Evolutionary conservation across 2,329 filamentous ascomycete species (phyloP).

Genomic region (Ophiognomonia clavigignenti-juglandacearum): DNA sequence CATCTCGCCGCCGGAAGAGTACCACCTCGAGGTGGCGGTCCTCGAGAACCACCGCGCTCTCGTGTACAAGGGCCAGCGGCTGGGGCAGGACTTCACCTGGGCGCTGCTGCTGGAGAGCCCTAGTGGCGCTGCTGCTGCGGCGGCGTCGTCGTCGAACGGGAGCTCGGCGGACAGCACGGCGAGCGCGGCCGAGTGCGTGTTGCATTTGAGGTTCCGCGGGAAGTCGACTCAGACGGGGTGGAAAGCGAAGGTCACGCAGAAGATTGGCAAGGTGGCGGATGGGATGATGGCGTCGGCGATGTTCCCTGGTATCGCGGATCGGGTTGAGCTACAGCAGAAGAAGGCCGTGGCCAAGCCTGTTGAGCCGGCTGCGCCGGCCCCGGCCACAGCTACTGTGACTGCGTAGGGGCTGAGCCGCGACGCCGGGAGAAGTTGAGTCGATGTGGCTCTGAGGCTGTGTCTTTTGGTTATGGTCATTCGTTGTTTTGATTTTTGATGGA

Average conservation of each 20-base stretch:
- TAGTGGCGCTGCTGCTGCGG: neutral
- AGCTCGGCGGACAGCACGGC: slow-evolving; percentile 3
- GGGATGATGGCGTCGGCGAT: slow-evolving; percentile 8
- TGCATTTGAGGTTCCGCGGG: slow-evolving; percentile 6
- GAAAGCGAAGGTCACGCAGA: slow-evolving; percentile 8
- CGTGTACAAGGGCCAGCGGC: slow-evolving; percentile 9
- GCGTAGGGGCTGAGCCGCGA: too few species aligned
- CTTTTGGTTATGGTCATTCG: too few species aligned
- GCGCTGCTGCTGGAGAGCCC: slow-evolving; percentile 7
- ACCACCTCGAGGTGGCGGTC: slow-evolving; percentile 5
- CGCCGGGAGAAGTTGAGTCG: too few species aligned
- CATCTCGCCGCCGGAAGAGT: neutral
- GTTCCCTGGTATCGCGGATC: slow-evolving; percentile 8
- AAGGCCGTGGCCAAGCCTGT: slow-evolving; percentile 2
- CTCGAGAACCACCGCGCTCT: slow-evolving; percentile 7
- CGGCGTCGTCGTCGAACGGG: neutral
- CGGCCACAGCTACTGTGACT: too few species aligned
- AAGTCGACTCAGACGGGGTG: slow-evolving; percentile 7
- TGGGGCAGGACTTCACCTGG: slow-evolving; percentile 9
- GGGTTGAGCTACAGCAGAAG: slow-evolving; percentile 1
- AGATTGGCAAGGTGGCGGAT: slow-evolving; percentile 6
- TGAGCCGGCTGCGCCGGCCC: neutral
- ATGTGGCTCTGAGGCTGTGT: too few species aligned
- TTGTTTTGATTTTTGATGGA: neutral
- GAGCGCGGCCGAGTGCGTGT: neutral